phyloP scores from a whole-genome alignment of 2,329 filamentous ascomycete species.

The Neurospora crassa region DNA sequence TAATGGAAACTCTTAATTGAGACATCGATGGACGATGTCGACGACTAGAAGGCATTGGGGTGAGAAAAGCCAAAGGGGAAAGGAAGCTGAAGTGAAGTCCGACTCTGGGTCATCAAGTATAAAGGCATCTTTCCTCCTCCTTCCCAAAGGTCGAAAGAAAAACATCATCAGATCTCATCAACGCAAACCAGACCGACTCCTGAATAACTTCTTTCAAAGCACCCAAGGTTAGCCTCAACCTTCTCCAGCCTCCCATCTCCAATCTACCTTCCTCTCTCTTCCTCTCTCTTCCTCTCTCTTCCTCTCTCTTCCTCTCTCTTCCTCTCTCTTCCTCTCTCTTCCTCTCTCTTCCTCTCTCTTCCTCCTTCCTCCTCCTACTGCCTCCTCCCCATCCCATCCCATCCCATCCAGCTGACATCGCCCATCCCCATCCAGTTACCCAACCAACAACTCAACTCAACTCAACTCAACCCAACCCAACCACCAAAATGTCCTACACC shows the following conservation, averaged over 20 bases:
- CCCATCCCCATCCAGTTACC: background rate
- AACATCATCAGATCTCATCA: background rate
- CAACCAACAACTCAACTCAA: background rate
- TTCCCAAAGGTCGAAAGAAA: background rate
- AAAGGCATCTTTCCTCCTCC: background rate
- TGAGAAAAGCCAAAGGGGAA: too few relatives aligned
- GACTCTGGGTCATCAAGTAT: background rate
- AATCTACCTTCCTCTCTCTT: background rate
- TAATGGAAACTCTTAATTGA: background rate
- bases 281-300: background rate
- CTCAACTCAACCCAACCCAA: background rate
- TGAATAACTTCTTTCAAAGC: background rate
- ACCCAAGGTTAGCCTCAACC: background rate
- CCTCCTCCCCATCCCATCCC: background rate
- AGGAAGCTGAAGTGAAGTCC: too few relatives aligned
- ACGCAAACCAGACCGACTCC: background rate
- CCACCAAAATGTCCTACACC: constrained; percentile 5
- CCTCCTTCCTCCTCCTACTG: background rate
- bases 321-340: background rate
- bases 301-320: too few relatives aligned
- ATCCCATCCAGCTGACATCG: background rate
- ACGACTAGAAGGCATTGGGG: too few relatives aligned
- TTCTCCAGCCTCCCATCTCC: background rate
- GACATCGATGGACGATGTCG: background rate
- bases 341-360: background rate